Conservation (phyloP, 1,139 yeast species). For the Hemisphaericaspora subhashii region DNA sequence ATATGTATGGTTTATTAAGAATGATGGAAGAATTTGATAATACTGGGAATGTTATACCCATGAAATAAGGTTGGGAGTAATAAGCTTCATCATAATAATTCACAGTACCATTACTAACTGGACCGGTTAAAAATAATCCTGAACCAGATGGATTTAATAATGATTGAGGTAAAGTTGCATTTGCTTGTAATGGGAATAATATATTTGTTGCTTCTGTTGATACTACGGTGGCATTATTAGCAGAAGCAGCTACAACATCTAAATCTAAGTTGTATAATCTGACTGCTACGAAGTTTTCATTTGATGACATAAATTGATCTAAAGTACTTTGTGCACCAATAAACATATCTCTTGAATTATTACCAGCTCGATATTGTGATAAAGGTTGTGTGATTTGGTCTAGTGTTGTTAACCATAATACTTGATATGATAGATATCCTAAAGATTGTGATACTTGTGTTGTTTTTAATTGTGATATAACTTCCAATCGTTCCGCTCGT, state of each 20-base stretch:
- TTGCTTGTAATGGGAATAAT: constrained; percentile 54
- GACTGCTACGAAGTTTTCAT: constrained; percentile 65
- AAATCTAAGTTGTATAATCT: constrained; percentile 62
- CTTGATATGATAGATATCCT: constrained; percentile 65
- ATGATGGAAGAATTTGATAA: constrained; percentile 72
- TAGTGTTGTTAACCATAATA: constrained; percentile 64
- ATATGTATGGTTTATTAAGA: constrained; percentile 53
- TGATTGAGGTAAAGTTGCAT: constrained; percentile 43
- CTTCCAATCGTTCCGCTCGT: constrained; percentile 69
- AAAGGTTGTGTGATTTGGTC: constrained; percentile 62
- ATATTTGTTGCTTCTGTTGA: constrained; percentile 32
- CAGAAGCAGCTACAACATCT: constrained; percentile 33
- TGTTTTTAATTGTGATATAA: constrained; percentile 78
- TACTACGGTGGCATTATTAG: constrained; percentile 30
- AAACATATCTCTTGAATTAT: constrained; percentile 46
- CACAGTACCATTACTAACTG: constrained; percentile 43
- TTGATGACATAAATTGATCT: constrained; percentile 61
- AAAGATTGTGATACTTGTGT: constrained; percentile 75
- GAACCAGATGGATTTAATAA: constrained; percentile 17
- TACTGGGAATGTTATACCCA: constrained; percentile 70
- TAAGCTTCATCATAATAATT: too few relatives aligned
- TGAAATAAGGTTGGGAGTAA: constrained; percentile 39
- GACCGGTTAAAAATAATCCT: constrained; percentile 58
- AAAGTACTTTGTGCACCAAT: constrained; percentile 44
- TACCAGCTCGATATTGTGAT: constrained; percentile 69